These are phyloP conservation scores for Eruca vesicaria DNA, from an alignment of 441 rosid genomes.

Conservation along the genomic window DNA sequence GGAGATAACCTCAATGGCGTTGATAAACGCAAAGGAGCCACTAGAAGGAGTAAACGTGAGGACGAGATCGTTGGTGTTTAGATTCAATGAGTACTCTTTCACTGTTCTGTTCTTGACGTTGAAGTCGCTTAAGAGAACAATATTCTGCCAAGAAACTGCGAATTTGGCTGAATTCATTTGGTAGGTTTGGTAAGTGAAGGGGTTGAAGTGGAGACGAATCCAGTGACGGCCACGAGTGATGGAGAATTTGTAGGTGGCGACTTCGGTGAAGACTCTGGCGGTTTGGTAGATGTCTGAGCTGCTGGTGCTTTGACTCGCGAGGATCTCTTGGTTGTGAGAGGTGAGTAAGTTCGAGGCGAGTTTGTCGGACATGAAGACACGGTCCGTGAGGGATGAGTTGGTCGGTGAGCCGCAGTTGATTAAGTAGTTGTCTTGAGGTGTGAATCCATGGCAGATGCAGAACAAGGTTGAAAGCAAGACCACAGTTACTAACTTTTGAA, in stretches of 20 bases:
- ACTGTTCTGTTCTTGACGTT: constrained; percentile 27
- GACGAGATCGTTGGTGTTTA: constrained; percentile 46
- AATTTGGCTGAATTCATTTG: constrained; percentile 62
- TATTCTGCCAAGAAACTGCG: constrained; percentile 50
- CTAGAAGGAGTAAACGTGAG: constrained; percentile 59
- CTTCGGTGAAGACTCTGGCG: constrained; percentile 58
- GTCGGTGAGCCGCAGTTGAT: constrained; percentile 76
- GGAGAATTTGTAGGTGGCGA: constrained; percentile 63
- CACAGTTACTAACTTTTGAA: constrained; percentile 21
- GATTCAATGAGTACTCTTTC: constrained; percentile 72
- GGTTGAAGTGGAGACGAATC: constrained; percentile 84
- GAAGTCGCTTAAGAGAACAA: constrained; percentile 58
- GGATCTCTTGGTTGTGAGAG: constrained; percentile 34
- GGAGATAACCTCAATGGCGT: constrained; percentile 79
- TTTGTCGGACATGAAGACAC: constrained; percentile 69
- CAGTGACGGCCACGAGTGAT: constrained; percentile 73
- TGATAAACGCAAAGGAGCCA: constrained; percentile 68
- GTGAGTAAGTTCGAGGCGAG: constrained; percentile 61
- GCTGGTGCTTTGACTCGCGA: constrained; percentile 31
- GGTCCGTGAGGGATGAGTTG: constrained; percentile 47
- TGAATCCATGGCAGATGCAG: constrained; percentile 55
- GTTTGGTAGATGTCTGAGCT: constrained; percentile 54
- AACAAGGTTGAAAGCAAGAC: constrained; percentile 42
- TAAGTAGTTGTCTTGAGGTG: constrained; percentile 66
- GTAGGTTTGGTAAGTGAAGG: constrained; percentile 52